Base-by-base conservation (phyloP, 2,329 filamentous ascomycete genomes). In the Ilyonectria mors-panacis region DNA sequence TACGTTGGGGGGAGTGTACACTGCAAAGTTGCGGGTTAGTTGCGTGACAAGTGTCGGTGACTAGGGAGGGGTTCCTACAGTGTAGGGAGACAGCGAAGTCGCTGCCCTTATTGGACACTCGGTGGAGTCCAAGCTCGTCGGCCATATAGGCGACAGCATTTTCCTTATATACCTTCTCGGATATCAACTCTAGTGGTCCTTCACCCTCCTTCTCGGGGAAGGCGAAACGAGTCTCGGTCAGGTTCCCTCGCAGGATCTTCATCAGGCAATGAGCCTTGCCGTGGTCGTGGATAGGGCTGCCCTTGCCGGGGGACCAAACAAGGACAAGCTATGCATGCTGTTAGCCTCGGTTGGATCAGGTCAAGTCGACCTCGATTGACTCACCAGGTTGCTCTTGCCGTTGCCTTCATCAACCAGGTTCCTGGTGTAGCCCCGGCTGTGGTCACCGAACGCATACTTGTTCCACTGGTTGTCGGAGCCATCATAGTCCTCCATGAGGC, bases 351-450 rank as follows among this genome's bases (percentile, higher is more conserved):
- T 50, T 19, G 50, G n/a, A 15, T 47, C 12, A 47, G 53, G 47
- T 72, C 61, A 48, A 59, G 62, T 70, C 44, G 61, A 51, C 51
- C 28, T 54, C 28, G 28, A 23, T 19, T 19, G 50, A 81, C 88
- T 77, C 81, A 93, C 90, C 78, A 94, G 79, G 75, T 94, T 94
- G 76, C 90, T 91, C 80, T 93, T 93, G 66, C 83, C 94, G 74
- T 97, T 97, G 3, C 94, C 94, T 78, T 94, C 92, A 76, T 97
- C 94, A 50, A 98, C 94, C 4, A 97, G 87, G 78, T 97, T 97
- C 62, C 95, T 85, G 13, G 95, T 97, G 80, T 97, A 98, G 1
- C 88, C 87, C 74, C 91, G 86, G 70, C 85, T 90, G 19, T 82
- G 73, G 75, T 97, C 92, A n/a, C 87, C 87, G 73, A 95, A 87